These are phyloP conservation scores for Fusarium pilosicola DNA, from an alignment of 2,329 filamentous ascomycete species.

Conservation along the genomic window DNA sequence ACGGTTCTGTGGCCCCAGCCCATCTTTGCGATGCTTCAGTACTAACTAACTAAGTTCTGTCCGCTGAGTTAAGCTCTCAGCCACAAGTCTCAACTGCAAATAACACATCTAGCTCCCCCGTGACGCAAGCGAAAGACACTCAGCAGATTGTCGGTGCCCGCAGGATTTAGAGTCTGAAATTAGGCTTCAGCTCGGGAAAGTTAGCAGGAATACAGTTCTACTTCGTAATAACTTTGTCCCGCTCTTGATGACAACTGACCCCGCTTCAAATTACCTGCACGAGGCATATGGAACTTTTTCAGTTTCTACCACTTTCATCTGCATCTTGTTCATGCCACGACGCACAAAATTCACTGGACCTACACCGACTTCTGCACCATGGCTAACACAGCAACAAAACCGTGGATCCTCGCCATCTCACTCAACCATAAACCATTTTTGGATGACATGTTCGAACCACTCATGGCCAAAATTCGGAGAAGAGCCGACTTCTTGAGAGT, in stretches of 20 bases:
- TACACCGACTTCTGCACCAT: rapidly evolving
- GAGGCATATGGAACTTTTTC: background rate
- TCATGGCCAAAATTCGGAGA: background rate
- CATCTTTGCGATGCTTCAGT: no score
- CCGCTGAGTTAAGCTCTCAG: no score
- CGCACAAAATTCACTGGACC: background rate
- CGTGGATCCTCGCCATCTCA: background rate
- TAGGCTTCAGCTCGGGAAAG: no score
- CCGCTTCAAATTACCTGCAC: background rate
- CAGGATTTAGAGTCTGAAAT: no score
- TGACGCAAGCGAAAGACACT: no score
- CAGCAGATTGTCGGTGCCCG: no score
- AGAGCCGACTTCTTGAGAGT: background rate
- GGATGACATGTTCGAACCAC: rapidly evolving
- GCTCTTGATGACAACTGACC: no score
- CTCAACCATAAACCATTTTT: background rate
- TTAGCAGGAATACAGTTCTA: no score
- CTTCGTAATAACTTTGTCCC: background rate
- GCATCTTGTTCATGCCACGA: background rate
- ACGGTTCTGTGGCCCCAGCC: no score
- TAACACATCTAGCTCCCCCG: no score
- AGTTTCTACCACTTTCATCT: background rate
- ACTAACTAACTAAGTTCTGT: no score
- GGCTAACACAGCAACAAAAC: background rate
- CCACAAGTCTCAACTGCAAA: no score